Percentiles rank a stretch among this genome's conserved stretches.
phyloP scores from a whole-genome alignment of 495 filamentous ascomycete genomes.

The Penicillium fimorum region DNA sequence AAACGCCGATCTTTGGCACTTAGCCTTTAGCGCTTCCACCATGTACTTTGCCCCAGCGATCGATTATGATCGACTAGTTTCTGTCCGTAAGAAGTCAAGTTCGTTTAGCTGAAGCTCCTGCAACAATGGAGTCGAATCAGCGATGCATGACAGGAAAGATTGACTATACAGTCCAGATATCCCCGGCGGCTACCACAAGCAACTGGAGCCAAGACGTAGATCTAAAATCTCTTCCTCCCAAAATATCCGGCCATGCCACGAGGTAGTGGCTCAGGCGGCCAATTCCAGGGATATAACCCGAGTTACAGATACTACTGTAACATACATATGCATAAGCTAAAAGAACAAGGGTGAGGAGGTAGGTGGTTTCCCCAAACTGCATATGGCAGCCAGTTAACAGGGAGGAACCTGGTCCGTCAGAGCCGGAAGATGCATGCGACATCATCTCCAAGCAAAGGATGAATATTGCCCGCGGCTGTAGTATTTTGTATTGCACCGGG shows the following conservation, averaged over 20 bases:
- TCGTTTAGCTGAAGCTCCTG: background rate
- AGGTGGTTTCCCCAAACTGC: background rate
- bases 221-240: conserved; percentile 2
- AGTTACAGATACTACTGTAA: background rate
- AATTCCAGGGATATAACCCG: conserved; percentile 1
- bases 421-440: background rate
- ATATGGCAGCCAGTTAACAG: background rate
- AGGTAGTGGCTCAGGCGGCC: conserved; percentile 13
- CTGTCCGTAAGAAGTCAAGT: too few species aligned
- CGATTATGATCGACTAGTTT: background rate
- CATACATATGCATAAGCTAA: background rate
- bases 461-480: conserved; percentile 2
- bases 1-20: background rate
- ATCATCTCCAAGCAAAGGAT: background rate
- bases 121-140: background rate
- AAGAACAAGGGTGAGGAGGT: background rate
- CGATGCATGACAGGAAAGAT: background rate
- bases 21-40: background rate
- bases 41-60: background rate
- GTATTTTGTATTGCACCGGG: background rate
- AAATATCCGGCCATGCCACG: conserved; percentile 14
- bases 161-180: background rate
- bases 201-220: conserved; percentile 7
- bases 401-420: background rate
- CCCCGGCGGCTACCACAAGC: background rate